Conservation (phyloP, 2,329 filamentous ascomycete species). For the Nemania sp. region DNA sequence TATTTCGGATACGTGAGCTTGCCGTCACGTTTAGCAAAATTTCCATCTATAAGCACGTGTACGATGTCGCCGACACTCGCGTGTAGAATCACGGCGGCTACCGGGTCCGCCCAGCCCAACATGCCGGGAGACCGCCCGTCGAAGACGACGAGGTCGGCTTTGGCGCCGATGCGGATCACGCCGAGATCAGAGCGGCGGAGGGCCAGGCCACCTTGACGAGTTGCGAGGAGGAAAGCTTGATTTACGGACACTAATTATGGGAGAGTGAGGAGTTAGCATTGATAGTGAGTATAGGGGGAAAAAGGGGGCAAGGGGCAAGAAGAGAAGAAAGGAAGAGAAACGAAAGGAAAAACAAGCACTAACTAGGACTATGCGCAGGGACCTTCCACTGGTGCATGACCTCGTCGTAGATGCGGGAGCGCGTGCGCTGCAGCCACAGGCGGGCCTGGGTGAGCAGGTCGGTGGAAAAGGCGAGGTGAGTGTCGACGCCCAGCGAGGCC, state of each 20-base stretch:
- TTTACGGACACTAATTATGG: constrained; percentile 50
- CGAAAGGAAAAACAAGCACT: background rate
- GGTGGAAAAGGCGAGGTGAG: constrained; percentile 54
- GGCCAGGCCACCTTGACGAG: constrained; percentile 54
- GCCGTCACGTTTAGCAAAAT: constrained; percentile 51
- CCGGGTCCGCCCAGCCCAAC: constrained; percentile 58
- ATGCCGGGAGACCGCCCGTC: constrained; percentile 52
- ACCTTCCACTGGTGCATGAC: constrained; percentile 47
- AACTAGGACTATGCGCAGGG: constrained; percentile 50
- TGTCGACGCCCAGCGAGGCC: constrained; percentile 57
- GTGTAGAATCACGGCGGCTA: constrained; percentile 60
- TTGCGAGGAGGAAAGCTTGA: constrained; percentile 60
- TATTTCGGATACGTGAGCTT: constrained; percentile 39
- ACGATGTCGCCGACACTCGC: constrained; percentile 55
- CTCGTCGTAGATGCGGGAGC: constrained; percentile 45
- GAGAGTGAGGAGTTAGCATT: background rate
- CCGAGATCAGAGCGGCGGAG: constrained; percentile 56
- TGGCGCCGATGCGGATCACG: constrained; percentile 51
- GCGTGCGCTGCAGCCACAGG: constrained; percentile 54
- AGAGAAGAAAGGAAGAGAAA: background rate
- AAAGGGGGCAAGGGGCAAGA: background rate
- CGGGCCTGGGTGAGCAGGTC: constrained; percentile 57
- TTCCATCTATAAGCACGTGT: constrained; percentile 54
- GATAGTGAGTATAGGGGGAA: background rate
- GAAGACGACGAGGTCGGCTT: constrained; percentile 58